Percentiles rank a stretch among this genome's conserved stretches.
Conservation (phyloP, 208 protist species). For the Wallacemonas collosoma region DNA sequence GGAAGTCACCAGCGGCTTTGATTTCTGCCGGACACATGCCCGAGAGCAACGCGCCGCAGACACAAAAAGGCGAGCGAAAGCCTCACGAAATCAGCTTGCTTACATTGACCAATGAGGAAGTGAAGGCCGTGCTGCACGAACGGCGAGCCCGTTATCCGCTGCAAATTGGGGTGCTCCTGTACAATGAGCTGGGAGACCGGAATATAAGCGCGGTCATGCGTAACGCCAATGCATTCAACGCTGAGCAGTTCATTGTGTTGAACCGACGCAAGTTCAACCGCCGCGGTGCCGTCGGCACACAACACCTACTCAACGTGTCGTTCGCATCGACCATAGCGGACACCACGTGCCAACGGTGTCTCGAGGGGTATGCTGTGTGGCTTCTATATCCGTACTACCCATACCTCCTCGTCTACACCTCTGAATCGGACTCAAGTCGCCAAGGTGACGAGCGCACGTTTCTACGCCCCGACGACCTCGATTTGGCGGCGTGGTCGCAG, state of each 20-base stretch:
- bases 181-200: constrained; percentile 81
- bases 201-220: constrained; percentile 85
- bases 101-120: constrained; percentile 39
- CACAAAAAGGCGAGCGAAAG: too few species aligned
- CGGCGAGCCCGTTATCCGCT: constrained; percentile 43
- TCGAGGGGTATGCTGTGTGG: constrained; percentile 61
- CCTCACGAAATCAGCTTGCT: constrained; percentile 70
- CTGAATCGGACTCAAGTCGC: not conserved
- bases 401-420: constrained; percentile 46
- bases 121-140: constrained; percentile 31
- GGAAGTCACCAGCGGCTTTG: not conserved
- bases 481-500: constrained; percentile 36
- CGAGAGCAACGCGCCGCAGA: constrained; percentile 28
- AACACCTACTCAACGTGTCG: constrained; percentile 46
- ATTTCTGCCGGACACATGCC: constrained; percentile 56
- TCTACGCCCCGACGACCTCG: constrained; percentile 39
- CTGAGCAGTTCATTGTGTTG: constrained; percentile 61
- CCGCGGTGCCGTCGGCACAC: constrained; percentile 72
- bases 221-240: constrained; percentile 86
- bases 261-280: constrained; percentile 71
- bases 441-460: constrained; percentile 34
- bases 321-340: constrained; percentile 31
- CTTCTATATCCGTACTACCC: constrained; percentile 82
- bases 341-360: constrained; percentile 12
- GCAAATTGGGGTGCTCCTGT: constrained; percentile 64